These are phyloP conservation scores for Litsea cubeba DNA, from an alignment of 164 flowering plant species.

Conservation along the genomic window DNA sequence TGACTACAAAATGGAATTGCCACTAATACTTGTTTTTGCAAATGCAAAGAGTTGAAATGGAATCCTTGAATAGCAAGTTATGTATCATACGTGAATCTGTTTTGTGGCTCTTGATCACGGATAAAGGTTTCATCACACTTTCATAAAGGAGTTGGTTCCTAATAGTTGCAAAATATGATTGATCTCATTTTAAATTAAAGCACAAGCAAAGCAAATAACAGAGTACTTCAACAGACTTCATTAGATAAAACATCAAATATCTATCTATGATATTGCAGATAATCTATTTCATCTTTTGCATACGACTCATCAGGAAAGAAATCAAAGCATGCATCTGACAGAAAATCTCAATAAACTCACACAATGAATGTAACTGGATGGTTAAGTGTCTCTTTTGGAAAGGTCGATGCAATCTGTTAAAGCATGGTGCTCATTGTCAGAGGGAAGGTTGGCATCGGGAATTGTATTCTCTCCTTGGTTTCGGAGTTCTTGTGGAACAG, in stretches of 20 bases:
- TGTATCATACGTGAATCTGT: neutral
- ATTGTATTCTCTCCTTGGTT: conserved; percentile 20
- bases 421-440: conserved; percentile 10
- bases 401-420: conserved; percentile 21
- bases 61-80: neutral
- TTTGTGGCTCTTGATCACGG: too few relatives aligned
- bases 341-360: conserved; percentile 23
- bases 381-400: conserved; percentile 56
- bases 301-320: neutral
- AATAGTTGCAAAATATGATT: neutral
- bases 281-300: neutral
- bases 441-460: conserved; percentile 8
- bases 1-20: neutral
- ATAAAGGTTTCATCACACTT: neutral
- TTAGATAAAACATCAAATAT: neutral
- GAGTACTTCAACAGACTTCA: neutral
- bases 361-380: conserved; percentile 77
- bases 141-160: neutral
- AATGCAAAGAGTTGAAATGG: too few relatives aligned
- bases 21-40: neutral
- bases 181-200: neutral
- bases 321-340: neutral
- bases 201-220: neutral
- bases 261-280: neutral
- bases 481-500: conserved; percentile 25